Conservation (phyloP, 768 basidiomycete species). For the Lentinula lateritia region DNA sequence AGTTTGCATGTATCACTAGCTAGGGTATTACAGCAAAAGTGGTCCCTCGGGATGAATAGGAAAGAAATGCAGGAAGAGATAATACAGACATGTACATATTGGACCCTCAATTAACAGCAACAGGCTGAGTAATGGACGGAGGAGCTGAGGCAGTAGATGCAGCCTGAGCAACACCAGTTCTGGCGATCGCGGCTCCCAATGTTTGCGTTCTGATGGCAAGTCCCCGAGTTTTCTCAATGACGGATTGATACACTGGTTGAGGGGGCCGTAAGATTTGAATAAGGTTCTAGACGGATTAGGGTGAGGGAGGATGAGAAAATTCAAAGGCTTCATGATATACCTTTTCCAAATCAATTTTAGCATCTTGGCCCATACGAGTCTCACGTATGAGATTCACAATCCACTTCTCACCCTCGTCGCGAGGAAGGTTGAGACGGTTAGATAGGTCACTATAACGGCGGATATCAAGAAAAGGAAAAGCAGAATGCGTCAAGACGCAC, state of each 20-base stretch:
- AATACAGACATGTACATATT: background rate
- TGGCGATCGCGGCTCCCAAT: constrained; percentile 64
- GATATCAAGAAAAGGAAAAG: background rate
- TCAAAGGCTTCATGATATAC: constrained; percentile 27
- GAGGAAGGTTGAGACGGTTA: constrained; percentile 87
- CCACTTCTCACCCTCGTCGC: constrained; percentile 98
- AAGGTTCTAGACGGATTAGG: constrained; percentile 63
- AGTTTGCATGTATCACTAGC: background rate
- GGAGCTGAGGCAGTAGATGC: background rate
- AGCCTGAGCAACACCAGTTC: constrained; percentile 19
- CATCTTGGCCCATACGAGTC: constrained; percentile 93
- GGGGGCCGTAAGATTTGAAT: constrained; percentile 92
- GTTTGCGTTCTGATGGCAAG: constrained; percentile 89
- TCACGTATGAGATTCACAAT: constrained; percentile 98
- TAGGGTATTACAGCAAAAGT: no score
- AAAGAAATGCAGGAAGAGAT: background rate
- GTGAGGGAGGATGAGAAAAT: background rate
- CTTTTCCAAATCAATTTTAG: constrained; percentile 96
- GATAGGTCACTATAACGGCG: constrained; percentile 68
- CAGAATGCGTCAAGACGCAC: constrained; percentile 29
- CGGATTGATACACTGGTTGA: constrained; percentile 84
- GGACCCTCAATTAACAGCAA: constrained; percentile 17
- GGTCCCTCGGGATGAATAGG: no score
- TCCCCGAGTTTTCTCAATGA: constrained; percentile 94
- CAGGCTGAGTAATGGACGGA: background rate